Evolutionary conservation across 352 stramenopile genomes (phyloP), one percentile per base, ranked within the genome.

Genomic region (Elongisporangium undulatum): DNA sequence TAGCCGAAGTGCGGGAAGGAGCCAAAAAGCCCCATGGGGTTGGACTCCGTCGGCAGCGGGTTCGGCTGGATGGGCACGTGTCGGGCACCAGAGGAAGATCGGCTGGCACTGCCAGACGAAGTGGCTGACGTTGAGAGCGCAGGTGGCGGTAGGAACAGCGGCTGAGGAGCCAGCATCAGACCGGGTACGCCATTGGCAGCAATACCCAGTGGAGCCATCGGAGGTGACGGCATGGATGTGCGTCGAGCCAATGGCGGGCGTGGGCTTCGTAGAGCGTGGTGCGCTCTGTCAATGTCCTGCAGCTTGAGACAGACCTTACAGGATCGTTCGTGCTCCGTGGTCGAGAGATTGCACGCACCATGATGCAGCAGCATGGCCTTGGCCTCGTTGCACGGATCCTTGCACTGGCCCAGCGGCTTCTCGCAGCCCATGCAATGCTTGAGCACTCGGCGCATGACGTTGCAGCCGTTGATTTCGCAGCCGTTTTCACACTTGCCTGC

Each of bases 61-160:
- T 92, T 92, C 4, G 82, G 82, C 68, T 92, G 82, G 45, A 92
- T 92, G n/a, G 72, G 72, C 4, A 91, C 75, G 56, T 86, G 82
- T 55, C 87, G 87, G 20, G 61, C 62, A 3, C 41, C 55, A 17
- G 20, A 39, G 20, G 57, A 51, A 22, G 48, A 22, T 3, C 48
- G 17, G 20, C 20, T 51, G 3, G 3, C 20, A 23, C 53, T 55
- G n/a, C 29, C 62, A 67, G 20, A 61, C 19, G 66, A 60, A 23
- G 69, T 72, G 0, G 66, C 66, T n/a, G 59, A 22, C 4, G 66
- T 62, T 67, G n/a, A 58, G 49, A 22, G 7, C 1, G 34, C 34
- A 19, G 53, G 4, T 3, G 55, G 45, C 9, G 64, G 29, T 1
- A 59, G 59, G 4, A 63, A 20, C 19, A 64, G 64, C 12, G 56